Evolutionary conservation across 345 rosid species (phyloP), one percentile per base, ranked within the genome.

Genomic region (Gossypium turneri): DNA sequence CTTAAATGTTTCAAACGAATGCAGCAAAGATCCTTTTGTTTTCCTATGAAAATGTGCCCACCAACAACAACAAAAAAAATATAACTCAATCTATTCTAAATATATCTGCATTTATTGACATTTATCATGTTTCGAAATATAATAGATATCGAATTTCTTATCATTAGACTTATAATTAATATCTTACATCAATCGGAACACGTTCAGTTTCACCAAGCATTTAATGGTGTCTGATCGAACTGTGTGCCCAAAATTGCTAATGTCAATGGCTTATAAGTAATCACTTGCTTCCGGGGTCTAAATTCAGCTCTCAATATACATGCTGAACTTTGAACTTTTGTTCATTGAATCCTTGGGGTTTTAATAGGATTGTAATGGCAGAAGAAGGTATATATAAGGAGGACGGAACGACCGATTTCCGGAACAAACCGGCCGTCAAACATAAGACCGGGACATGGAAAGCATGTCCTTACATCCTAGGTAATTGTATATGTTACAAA

Each of bases 391-490:
- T 43, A 13, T 72, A 75, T 24, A 75, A 83, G 4, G 79, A 75
- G 61, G 82, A 84, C 70, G 87, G 86, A 69, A 80, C 86, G 19
- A 76, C 73, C 9, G 80, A 86, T 72, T 78, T 69, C 70, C 61
- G 60, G 1, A 83, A 84, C 55, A 75, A 79, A 56, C 82, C 84
- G 17, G 82, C 84, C 45, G 12, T 75, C 51, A 82, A 75, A 75
- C 75, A 73, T 24, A 63, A 81, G 60, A 84, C 84, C 34, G 85
- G 89, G 73, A 81, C 81, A 34, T 80, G 85, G 83, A 86, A 84
- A 81, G 87, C 84, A 2, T 80, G 83, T 55, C 84, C 82, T 24
- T 75, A 59, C 58, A 82, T 82, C 60, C 79, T 82, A 61, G 87
- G 89, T 79, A 34, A 77, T 20, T 3, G 24, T 43, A 44, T 4